Percentiles rank a stretch among this genome's conserved stretches.
Evolutionary conservation across 2,329 filamentous ascomycete species (phyloP).

Genomic region (Penicillium hesseltinei): DNA sequence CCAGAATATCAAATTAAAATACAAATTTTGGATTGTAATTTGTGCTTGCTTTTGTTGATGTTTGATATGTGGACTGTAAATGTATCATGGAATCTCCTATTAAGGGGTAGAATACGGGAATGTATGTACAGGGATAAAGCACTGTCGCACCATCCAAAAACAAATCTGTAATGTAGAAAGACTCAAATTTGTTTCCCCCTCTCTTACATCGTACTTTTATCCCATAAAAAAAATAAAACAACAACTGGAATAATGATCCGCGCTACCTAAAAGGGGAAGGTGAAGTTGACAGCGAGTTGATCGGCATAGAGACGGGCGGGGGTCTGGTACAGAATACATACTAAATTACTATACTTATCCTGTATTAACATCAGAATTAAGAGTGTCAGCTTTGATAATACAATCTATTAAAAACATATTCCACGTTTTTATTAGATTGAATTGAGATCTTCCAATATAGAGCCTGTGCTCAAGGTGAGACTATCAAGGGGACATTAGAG

Average conservation of each 20-base stretch:
- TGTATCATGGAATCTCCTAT: background rate
- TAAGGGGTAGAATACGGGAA: background rate
- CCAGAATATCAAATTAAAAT: background rate
- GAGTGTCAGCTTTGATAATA: background rate
- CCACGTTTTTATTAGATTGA: background rate
- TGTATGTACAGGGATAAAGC: background rate
- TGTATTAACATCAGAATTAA: background rate
- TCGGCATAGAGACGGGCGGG: background rate
- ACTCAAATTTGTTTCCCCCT: background rate
- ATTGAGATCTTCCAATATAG: background rate
- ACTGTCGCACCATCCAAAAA: background rate
- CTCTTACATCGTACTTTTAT: slow-evolving; percentile 14
- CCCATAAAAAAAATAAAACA: background rate
- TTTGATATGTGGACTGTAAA: too few species aligned
- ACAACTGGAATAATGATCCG: slow-evolving; percentile 1
- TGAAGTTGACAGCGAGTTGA: background rate
- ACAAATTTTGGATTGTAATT: background rate
- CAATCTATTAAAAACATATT: too few species aligned
- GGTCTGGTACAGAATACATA: background rate
- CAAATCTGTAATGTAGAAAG: background rate
- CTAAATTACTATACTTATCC: background rate
- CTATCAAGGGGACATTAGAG: background rate
- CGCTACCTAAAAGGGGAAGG: background rate
- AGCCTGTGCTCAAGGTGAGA: background rate
- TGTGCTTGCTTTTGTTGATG: background rate